Evolutionary conservation across 306 rosid genomes (phyloP).

Genomic region (Gillenia trifoliata): DNA sequence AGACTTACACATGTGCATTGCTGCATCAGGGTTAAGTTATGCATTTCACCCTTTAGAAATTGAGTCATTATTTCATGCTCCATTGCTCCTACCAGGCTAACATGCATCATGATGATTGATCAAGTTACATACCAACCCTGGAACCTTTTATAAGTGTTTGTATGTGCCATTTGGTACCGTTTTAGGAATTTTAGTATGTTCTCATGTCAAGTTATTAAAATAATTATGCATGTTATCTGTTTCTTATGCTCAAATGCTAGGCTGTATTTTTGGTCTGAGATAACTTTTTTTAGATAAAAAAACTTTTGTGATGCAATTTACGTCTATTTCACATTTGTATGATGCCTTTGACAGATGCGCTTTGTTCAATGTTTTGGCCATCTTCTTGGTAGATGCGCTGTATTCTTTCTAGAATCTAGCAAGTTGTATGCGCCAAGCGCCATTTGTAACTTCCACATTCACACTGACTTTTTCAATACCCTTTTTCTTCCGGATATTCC

Average conservation of each 20-base stretch:
- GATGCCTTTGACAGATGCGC: background rate
- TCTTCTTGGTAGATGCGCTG: background rate
- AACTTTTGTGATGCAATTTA: background rate
- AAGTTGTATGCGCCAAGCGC: background rate
- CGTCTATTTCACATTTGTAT: background rate
- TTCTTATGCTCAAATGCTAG: background rate
- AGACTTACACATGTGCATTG: background rate
- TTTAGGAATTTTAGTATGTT: background rate
- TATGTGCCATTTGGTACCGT: background rate
- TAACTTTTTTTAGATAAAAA: background rate
- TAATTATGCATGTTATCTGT: background rate
- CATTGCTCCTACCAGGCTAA: too few species aligned
- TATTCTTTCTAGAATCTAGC: background rate
- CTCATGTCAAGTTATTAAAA: background rate
- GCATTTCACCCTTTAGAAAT: too few species aligned
- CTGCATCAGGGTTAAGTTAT: background rate
- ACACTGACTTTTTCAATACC: slow-evolving; percentile 5
- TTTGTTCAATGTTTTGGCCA: background rate
- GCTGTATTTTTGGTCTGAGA: background rate
- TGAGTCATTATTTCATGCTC: too few species aligned
- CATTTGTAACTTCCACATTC: background rate
- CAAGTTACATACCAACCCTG: background rate
- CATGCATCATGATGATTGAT: background rate
- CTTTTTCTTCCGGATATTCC: slow-evolving; percentile 14
- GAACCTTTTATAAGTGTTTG: background rate